phyloP scores from a whole-genome alignment of 2,329 filamentous ascomycete species.

The Fusarium siculi region DNA sequence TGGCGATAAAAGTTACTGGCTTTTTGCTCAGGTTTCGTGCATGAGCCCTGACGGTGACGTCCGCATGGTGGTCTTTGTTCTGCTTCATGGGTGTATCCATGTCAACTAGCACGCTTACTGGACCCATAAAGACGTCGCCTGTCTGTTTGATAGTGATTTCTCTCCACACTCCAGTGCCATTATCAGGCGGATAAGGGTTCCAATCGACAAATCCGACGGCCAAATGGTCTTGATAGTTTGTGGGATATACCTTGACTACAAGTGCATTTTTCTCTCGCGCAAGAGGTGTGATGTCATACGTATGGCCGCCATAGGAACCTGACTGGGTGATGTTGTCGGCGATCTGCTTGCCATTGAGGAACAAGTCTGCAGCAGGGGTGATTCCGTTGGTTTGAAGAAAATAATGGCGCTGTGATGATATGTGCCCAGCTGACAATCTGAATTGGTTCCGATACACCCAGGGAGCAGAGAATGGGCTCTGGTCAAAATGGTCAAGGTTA shows the following conservation, averaged over 20 bases:
- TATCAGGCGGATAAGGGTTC: not conserved
- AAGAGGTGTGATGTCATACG: not conserved
- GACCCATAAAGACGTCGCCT: not conserved
- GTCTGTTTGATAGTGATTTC: not conserved
- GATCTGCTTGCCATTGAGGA: not conserved
- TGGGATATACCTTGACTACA: not conserved
- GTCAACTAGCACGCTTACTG: not conserved
- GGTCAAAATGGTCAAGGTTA: not conserved
- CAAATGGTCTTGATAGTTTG: not conserved
- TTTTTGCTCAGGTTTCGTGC: not conserved
- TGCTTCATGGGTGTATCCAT: not conserved
- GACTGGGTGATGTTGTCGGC: not conserved
- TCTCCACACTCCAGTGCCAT: not conserved
- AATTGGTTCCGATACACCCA: not conserved
- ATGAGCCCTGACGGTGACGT: not conserved
- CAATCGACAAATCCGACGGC: not conserved
- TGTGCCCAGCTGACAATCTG: not conserved
- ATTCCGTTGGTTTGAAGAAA: not conserved
- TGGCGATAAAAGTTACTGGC: not conserved
- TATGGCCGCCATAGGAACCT: not conserved
- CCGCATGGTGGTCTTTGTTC: not conserved
- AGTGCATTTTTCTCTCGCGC: not conserved
- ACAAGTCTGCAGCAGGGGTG: not conserved
- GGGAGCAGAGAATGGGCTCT: not conserved
- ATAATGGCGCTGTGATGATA: not conserved